phyloP scores from a whole-genome alignment of 2,329 filamentous ascomycete species.

The Arthrobotrys sphaeroides region DNA sequence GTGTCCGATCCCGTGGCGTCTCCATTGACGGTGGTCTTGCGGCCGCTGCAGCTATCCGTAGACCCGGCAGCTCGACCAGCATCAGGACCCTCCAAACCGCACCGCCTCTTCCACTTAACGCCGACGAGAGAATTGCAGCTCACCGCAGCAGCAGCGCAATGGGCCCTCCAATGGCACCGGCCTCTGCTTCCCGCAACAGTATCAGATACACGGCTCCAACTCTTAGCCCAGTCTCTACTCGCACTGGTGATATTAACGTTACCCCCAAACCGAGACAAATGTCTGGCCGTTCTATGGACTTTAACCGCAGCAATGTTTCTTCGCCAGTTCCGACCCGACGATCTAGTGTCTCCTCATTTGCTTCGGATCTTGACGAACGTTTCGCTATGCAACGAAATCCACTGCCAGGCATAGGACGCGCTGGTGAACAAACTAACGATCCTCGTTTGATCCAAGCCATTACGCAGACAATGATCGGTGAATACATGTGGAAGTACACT shows the following conservation, averaged over 20 bases:
- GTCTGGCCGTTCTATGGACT: slow-evolving; percentile 58
- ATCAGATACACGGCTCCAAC: slow-evolving; percentile 55
- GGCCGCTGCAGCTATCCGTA: slow-evolving; percentile 61
- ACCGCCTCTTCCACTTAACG: slow-evolving; percentile 78
- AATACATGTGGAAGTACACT: slow-evolving; percentile 99
- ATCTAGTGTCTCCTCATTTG: slow-evolving; percentile 94
- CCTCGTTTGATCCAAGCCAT: slow-evolving; percentile 99
- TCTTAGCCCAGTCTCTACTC: slow-evolving; percentile 51
- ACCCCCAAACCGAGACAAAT: slow-evolving; percentile 32
- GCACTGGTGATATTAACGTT: slow-evolving; percentile 31
- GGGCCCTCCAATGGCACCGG: slow-evolving; percentile 85
- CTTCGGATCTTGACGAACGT: slow-evolving; percentile 87
- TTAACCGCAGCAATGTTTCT: slow-evolving; percentile 57
- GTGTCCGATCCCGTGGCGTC: slow-evolving; percentile 29
- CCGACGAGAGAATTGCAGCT: slow-evolving; percentile 84
- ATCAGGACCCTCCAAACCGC: slow-evolving; percentile 61
- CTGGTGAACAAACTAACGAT: slow-evolving; percentile 70
- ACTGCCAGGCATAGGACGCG: slow-evolving; percentile 51
- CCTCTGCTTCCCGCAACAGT: slow-evolving; percentile 71
- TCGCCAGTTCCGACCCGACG: slow-evolving; percentile 70
- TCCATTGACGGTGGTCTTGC: slow-evolving; percentile 18
- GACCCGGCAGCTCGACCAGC: slow-evolving; percentile 80
- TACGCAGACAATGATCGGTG: slow-evolving; percentile 99
- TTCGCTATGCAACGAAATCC: slow-evolving; percentile 77
- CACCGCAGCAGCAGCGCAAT: slow-evolving; percentile 70